Conservation (phyloP, 805 yeast species). For the Kluyveromyces siamensis region DNA sequence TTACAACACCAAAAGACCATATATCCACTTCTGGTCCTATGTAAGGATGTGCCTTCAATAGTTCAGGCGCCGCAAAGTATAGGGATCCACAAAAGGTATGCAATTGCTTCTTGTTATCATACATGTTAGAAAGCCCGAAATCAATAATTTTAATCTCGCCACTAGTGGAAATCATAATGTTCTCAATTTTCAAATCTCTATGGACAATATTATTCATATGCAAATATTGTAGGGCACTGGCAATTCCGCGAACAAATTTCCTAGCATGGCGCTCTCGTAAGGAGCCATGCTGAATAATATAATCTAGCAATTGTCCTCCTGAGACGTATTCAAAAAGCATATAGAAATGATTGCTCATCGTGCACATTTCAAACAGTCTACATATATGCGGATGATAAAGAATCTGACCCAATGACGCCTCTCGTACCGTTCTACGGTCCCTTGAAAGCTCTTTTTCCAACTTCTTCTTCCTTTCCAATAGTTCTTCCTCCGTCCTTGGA, state of each 20-base stretch:
- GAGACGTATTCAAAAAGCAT: conserved; percentile 94
- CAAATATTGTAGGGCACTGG: conserved; percentile 86
- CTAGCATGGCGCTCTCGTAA: conserved; percentile 90
- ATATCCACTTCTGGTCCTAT: conserved; percentile 96
- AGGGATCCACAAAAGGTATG: conserved; percentile 95
- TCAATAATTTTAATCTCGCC: conserved; percentile 96
- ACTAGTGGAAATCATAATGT: conserved; percentile 84
- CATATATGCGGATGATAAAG: conserved; percentile 90
- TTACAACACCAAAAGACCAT: conserved; percentile 96
- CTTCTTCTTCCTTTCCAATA: conserved; percentile 55
- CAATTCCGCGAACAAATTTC: conserved; percentile 90
- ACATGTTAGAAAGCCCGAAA: conserved; percentile 89
- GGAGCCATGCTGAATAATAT: conserved; percentile 92
- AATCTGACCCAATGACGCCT: conserved; percentile 87
- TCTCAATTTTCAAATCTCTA: conserved; percentile 92
- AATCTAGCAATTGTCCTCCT: conserved; percentile 96
- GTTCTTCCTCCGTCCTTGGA: conserved; percentile 48
- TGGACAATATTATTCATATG: conserved; percentile 94
- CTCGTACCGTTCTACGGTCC: conserved; percentile 87
- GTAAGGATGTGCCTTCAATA: conserved; percentile 85
- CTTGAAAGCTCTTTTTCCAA: conserved; percentile 77
- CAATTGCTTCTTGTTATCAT: conserved; percentile 57
- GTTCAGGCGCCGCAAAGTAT: conserved; percentile 97
- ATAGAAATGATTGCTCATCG: conserved; percentile 94
- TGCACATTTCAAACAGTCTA: conserved; percentile 83